Base-by-base conservation (phyloP, 73 alveolate genomes). In the Paramecium pentaurelia region DNA sequence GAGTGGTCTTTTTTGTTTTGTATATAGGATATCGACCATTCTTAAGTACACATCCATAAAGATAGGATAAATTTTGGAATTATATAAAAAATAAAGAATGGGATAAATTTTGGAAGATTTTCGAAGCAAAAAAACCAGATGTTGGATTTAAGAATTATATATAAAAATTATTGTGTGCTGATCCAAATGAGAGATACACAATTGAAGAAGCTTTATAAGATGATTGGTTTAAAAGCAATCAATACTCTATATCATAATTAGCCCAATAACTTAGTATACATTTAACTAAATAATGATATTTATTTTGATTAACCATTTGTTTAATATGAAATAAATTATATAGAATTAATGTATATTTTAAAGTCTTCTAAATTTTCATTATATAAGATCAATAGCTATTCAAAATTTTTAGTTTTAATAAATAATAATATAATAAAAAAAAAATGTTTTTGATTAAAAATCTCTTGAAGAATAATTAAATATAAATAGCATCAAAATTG, bases 91-190 rank as follows among this genome's bases (percentile, higher is more conserved):
- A 40, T 27, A 80, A 47, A 27, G 27, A 80, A 32, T 80, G 91
- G 91, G 77, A 80, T 4, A n/a, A 45, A 11, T 80, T 44, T 80
- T 80, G 91, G 91, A 25, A 42, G 49, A 14, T 80, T 22, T 80
- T 80, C 27, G 58, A 80, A 80, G 16, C 37, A n/a, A 27, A 40
- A 49, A 80, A 49, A 7, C 49, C 44, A 27, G 58, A 38, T 2
- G 32, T 27, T 32, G 91, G 58, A 28, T 80, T 80, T 80, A 42
- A 80, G 58, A n/a, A 45, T 18, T 25, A 25, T 12, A 38, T 80
- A 3, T 27, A 45, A 16, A 42, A 9, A 49, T 16, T 80, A 28
- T 40, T 80, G 49, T 27, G 58, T 20, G 30, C 47, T 8, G 91
- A 80, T 80, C 91, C 91, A 12, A 5, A 80, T 12, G n/a, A 45